Evolutionary conservation across 1,284 basidiomycete species (phyloP), one percentile per base, ranked within the genome.

Genomic region (Athelia sp.): DNA sequence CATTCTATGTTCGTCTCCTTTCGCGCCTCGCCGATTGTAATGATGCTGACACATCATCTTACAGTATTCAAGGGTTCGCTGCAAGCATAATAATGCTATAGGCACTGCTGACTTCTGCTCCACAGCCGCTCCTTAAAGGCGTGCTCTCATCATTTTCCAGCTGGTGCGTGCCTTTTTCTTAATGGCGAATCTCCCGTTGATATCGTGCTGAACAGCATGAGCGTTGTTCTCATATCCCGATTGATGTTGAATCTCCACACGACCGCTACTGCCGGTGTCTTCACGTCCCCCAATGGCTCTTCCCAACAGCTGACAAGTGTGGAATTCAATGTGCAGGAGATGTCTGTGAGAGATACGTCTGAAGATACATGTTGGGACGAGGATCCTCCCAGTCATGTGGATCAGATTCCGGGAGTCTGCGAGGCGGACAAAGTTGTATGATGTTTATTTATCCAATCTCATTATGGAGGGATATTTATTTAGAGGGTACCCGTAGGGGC

Each of bases 171-270:
- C 19, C 36, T 17, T 22, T 10, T 44, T 26, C 23, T n/a, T 9
- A 22, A 40, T 40, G 6, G 36, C 36, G 10, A 29, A 9, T 23
- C 18, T 22, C 43, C 23, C 43, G 4, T n/a, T 8, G 24, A 40
- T n/a, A 18, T n/a, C 24, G n/a, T n/a, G n/a, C n/a, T n/a, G 10
- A n/a, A 22, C 24, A 44, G 43, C 24, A 22, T 44, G 18, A 26
- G 21, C 15, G 43, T 44, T 4, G 23, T 21, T 9, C 15, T 44
- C 14, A 23, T 23, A n/a, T 44, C 43, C 43, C 43, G 43, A 10
- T n/a, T 44, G 4, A 22, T 44, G 43, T n/a, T 44, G 21, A 44
- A 44, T 21, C 43, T 44, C 43, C 43, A 44, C 43, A n/a, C 18
- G 19, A 44, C 43, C 9, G 19, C 43, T 23, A 15, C 18, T 8